phyloP scores from a whole-genome alignment of 2,329 filamentous ascomycete species.

The Juglanconis juglandina region DNA sequence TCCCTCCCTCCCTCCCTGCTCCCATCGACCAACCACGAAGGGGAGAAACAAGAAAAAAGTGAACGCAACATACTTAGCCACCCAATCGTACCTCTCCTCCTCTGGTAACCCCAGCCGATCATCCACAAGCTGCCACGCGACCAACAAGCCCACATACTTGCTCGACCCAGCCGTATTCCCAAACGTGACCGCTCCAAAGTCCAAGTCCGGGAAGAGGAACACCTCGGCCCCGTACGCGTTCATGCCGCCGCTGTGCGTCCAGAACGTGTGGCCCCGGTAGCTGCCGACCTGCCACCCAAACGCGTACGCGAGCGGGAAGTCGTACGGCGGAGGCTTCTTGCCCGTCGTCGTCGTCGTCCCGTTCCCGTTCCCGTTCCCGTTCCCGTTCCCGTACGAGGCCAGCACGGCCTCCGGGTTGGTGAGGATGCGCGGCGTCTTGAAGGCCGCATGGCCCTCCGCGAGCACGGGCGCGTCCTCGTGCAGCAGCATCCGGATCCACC shows the following conservation, averaged over 20 bases:
- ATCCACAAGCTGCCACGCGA: constrained; percentile 39
- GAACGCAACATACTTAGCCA: constrained; percentile 26
- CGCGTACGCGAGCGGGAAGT: constrained; percentile 36
- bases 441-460: constrained; percentile 27
- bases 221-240: constrained; percentile 42
- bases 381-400: not conserved
- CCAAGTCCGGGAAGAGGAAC: constrained; percentile 40
- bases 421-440: constrained; percentile 33
- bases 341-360: not conserved
- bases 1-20: not conserved
- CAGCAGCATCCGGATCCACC: constrained; percentile 49
- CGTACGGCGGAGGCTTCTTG: constrained; percentile 19
- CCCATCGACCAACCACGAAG: not conserved
- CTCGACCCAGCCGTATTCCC: constrained; percentile 42
- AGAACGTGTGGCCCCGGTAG: constrained; percentile 41
- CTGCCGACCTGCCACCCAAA: constrained; percentile 36
- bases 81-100: constrained; percentile 35
- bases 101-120: constrained; percentile 34
- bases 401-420: constrained; percentile 4
- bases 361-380: not conserved
- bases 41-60: not conserved
- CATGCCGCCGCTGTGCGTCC: constrained; percentile 41
- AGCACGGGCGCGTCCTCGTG: constrained; percentile 34
- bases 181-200: constrained; percentile 40
- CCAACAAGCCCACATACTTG: constrained; percentile 30